Evolutionary conservation across 1,284 basidiomycete species (phyloP).

Genomic region (Moesziomyces aphidis): DNA sequence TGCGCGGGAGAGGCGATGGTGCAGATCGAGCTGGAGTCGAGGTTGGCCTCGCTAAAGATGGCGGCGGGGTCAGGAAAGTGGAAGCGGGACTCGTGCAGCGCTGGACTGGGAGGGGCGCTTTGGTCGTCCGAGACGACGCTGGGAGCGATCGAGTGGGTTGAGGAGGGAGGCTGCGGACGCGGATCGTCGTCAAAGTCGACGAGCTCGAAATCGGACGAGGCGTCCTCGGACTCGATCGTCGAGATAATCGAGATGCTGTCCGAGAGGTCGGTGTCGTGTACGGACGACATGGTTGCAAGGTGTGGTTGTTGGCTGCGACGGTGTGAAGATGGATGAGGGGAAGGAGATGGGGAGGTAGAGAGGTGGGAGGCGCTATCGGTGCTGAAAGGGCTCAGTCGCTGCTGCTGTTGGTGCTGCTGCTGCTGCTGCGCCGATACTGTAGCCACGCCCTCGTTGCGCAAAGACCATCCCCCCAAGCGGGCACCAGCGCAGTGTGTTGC

Average conservation of each 20-base stretch:
- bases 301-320: too few species aligned
- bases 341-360: background rate
- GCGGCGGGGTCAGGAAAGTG: slow-evolving; percentile 39
- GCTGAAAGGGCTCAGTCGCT: too few species aligned
- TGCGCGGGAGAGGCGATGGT: slow-evolving; percentile 7
- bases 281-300: slow-evolving; percentile 14
- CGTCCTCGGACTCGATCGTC: slow-evolving; percentile 16
- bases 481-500: background rate
- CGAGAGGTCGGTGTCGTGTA: slow-evolving; percentile 29
- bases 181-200: slow-evolving; percentile 29
- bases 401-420: too few species aligned
- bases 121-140: slow-evolving; percentile 16
- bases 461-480: too few species aligned
- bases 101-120: slow-evolving; percentile 18
- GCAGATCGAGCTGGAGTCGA: slow-evolving; percentile 24
- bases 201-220: slow-evolving; percentile 32
- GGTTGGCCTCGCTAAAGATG: slow-evolving; percentile 14
- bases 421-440: too few species aligned
- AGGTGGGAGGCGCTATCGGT: background rate
- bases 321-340: background rate
- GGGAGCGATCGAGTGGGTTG: slow-evolving; percentile 16
- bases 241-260: slow-evolving; percentile 29
- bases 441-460: too few species aligned
- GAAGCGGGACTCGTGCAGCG: slow-evolving; percentile 24
- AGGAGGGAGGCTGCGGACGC: slow-evolving; percentile 15